Percentiles rank a stretch among this genome's conserved stretches.
Conservation (phyloP, 1,284 basidiomycete genomes). For the Sporisorium sorghi region DNA sequence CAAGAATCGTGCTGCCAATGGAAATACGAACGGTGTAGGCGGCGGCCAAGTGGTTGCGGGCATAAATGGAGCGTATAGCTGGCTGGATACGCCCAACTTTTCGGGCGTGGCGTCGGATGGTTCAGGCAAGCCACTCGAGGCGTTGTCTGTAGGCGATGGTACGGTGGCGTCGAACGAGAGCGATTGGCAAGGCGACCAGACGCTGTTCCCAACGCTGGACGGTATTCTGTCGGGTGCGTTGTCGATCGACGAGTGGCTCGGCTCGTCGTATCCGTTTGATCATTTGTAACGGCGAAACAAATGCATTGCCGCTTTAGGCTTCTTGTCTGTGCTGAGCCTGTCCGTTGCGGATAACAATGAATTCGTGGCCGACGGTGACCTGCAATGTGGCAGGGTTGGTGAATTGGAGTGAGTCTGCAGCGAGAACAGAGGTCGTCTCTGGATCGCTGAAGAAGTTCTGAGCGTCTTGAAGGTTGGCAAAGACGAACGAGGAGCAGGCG, state of each 20-base stretch:
- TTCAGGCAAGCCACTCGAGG: conserved; percentile 10
- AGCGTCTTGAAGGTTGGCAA: conserved; percentile 21
- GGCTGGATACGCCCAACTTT: conserved; percentile 23
- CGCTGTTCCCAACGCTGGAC: conserved; percentile 40
- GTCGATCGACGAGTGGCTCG: conserved; percentile 51
- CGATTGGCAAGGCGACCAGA: conserved; percentile 40
- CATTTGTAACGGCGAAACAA: conserved; percentile 22
- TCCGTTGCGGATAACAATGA: conserved; percentile 10
- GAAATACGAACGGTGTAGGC: not conserved
- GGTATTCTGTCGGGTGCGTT: conserved; percentile 41
- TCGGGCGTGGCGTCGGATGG: conserved; percentile 6
- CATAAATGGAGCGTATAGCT: conserved; percentile 27
- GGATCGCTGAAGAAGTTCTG: conserved; percentile 26
- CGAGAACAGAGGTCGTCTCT: conserved; percentile 15
- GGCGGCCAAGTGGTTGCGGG: not conserved
- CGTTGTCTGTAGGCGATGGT: conserved; percentile 23
- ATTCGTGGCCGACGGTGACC: conserved; percentile 22
- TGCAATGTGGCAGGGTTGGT: conserved; percentile 23
- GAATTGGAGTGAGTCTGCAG: conserved; percentile 21
- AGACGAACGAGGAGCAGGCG: conserved; percentile 30
- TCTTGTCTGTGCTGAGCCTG: not conserved
- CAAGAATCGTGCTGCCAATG: conserved; percentile 3
- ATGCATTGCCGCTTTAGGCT: not conserved
- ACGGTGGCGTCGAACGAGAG: conserved; percentile 32
- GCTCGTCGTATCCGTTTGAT: conserved; percentile 43